Evolutionary conservation across 2,329 filamentous ascomycete genomes (phyloP), one percentile per base, ranked within the genome.

Genomic region (Macroventuria anomochaeta): DNA sequence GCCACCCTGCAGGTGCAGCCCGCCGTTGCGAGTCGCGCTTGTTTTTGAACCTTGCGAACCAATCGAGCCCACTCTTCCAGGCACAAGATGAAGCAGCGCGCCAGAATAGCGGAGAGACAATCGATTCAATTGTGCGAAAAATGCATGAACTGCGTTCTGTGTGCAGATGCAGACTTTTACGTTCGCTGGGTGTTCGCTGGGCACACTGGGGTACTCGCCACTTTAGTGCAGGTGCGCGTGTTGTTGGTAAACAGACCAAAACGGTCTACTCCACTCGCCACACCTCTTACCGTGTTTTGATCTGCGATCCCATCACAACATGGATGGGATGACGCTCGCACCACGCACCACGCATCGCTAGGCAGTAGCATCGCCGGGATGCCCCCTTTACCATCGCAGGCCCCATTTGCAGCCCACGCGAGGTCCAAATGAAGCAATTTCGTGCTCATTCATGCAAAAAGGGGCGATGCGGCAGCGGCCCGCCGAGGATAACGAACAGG

Each of bases 391-490:
- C 50, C 39, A 38, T 15, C 28, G 11, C 32, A 25, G 3, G 50
- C 43, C 38, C 43, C 43, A 38, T 53, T 32, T 48, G 38, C 43
- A 43, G 43, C 43, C 50, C 38, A 43, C 50, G 43, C 50, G 39
- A 46, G 40, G 29, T 25, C 46, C 42, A 52, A 55, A 51, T 55
- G 53, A 50, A 50, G 46, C 29, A 50, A 55, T 55, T 33, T 55
- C 53, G 34, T 49, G 25, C 49, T 34, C 44, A 57, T 48, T 63
- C 54, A 67, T 67, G 64, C 64, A 31, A 57, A 61, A 44, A 55
- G 59, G 62, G 60, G 64, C 55, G 15, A 52, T 39, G 48, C 50
- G 29, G 55, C 44, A 40, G 32, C 52, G 59, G 52, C 61, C 61
- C 61, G 47, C 61, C 57, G 59, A 60, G 47, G 57, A 59, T 49